Evolutionary conservation across 2,329 filamentous ascomycete species (phyloP).

Genomic region (Cladophialophora carrionii): DNA sequence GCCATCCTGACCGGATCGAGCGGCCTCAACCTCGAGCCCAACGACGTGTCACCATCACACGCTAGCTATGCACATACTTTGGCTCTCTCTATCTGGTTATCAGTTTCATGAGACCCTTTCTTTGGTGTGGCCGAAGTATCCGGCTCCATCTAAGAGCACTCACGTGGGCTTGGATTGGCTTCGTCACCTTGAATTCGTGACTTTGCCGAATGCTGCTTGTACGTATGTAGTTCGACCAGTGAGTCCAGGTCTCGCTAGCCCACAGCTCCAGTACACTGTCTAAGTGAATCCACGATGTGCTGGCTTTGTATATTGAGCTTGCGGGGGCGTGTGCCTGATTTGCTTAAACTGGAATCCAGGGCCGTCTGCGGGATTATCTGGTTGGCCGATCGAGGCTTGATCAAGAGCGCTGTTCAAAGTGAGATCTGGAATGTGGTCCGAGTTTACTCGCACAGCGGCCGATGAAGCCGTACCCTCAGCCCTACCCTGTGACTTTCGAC

Average conservation of each 20-base stretch:
- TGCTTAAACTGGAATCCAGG: too few relatives aligned
- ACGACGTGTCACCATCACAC: conserved; percentile 4
- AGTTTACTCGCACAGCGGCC: not conserved
- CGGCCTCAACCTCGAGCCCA: conserved; percentile 2
- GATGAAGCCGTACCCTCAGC: not conserved
- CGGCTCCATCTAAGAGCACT: not conserved
- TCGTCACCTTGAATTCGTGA: conserved; percentile 9
- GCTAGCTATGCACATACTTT: conserved; percentile 11
- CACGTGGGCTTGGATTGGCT: not conserved
- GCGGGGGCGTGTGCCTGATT: not conserved
- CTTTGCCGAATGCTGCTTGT: not conserved
- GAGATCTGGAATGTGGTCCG: not conserved
- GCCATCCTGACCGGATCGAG: not conserved
- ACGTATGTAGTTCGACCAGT: not conserved
- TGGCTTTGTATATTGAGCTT: not conserved
- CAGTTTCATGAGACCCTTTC: conserved; percentile 3
- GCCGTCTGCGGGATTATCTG: not conserved
- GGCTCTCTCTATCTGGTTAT: not conserved
- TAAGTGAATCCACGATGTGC: not conserved
- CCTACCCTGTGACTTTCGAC: not conserved
- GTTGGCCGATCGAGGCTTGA: not conserved
- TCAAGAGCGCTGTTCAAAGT: not conserved
- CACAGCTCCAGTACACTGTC: not conserved
- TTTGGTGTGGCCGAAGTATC: not conserved
- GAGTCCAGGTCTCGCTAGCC: not conserved